phyloP scores from a whole-genome alignment of 306 rosid species.

The Corylus avellana region DNA sequence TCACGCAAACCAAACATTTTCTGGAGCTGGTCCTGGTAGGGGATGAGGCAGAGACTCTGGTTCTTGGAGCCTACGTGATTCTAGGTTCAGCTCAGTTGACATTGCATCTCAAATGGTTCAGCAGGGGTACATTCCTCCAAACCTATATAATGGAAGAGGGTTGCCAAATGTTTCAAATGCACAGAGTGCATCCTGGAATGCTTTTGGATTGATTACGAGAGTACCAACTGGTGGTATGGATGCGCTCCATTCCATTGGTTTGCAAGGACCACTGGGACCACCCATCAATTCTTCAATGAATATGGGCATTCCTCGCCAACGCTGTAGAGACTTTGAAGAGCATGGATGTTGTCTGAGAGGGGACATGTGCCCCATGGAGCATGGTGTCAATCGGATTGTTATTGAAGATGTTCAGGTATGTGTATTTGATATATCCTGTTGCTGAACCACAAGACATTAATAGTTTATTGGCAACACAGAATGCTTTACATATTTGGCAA shows the following conservation, averaged over 20 bases:
- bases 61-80: slow-evolving; percentile 77
- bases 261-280: slow-evolving; percentile 83
- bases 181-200: slow-evolving; percentile 81
- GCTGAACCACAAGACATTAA: slow-evolving; percentile 1
- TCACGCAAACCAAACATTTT: slow-evolving; percentile 60
- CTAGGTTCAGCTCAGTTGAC: slow-evolving; percentile 77
- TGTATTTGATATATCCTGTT: slow-evolving; percentile 21
- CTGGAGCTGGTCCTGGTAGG: slow-evolving; percentile 63
- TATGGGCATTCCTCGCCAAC: slow-evolving; percentile 73
- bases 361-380: slow-evolving; percentile 99
- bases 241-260: slow-evolving; percentile 78
- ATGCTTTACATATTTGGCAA: slow-evolving; percentile 4
- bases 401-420: slow-evolving; percentile 97
- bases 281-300: slow-evolving; percentile 79
- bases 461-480: slow-evolving; percentile 9
- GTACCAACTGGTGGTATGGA: slow-evolving; percentile 85
- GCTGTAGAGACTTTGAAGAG: slow-evolving; percentile 99
- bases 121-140: slow-evolving; percentile 73
- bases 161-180: slow-evolving; percentile 81
- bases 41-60: slow-evolving; percentile 93
- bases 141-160: slow-evolving; percentile 74
- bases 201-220: slow-evolving; percentile 80
- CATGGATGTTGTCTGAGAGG: slow-evolving; percentile 99
- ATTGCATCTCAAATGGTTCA: slow-evolving; percentile 84
- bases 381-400: slow-evolving; percentile 94